Conservation (phyloP, 768 basidiomycete genomes). For the Tephrocybe sp. region DNA sequence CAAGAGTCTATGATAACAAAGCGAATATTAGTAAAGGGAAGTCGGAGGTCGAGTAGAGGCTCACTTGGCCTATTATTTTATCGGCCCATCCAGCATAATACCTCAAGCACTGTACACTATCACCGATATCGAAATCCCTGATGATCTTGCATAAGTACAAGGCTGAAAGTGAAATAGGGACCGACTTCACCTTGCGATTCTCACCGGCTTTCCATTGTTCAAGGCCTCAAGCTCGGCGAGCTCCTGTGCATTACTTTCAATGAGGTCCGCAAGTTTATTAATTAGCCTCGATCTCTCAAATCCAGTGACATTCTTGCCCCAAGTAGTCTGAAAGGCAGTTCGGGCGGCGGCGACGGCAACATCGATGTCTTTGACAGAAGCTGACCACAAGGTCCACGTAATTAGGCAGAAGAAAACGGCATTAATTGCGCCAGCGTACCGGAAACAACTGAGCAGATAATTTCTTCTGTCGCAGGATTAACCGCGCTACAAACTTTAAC, state of each 20-base stretch:
- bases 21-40: constrained; percentile 3
- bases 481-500: constrained; percentile 46
- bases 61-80: constrained; percentile 85
- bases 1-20: constrained; percentile 62
- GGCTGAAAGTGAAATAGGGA: not conserved
- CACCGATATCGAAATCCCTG: constrained; percentile 81
- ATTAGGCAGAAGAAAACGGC: not conserved
- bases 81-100: constrained; percentile 98
- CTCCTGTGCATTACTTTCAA: constrained; percentile 78
- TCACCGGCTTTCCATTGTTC: constrained; percentile 92
- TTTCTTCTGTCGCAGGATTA: constrained; percentile 80
- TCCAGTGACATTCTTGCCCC: constrained; percentile 88
- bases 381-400: constrained; percentile 30
- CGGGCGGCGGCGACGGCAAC: constrained; percentile 81
- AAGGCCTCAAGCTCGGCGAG: constrained; percentile 83
- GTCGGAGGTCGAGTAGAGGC: constrained; percentile 12
- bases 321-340: constrained; percentile 77
- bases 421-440: constrained; percentile 31
- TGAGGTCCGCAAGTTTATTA: constrained; percentile 85
- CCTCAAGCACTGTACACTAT: constrained; percentile 72
- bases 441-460: constrained; percentile 65
- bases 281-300: constrained; percentile 78
- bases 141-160: not conserved
- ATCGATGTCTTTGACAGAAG: constrained; percentile 76
- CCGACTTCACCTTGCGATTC: constrained; percentile 33